Conservation (phyloP, 177 flowering plant species). For the Vitis hybrid region DNA sequence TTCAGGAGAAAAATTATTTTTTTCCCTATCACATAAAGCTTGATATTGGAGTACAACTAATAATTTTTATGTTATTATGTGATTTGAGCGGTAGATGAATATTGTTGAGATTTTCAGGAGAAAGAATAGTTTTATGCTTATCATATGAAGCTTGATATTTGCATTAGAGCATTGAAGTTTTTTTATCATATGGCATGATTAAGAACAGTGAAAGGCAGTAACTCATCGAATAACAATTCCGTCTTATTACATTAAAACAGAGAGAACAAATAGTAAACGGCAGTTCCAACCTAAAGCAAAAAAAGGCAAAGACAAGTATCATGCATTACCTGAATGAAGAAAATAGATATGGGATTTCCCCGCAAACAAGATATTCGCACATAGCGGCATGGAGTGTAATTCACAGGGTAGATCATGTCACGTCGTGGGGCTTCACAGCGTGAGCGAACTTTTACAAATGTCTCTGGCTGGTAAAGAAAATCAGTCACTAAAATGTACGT, state of each 20-base stretch:
- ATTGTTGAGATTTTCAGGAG: too few relatives aligned
- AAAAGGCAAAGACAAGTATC: conserved; percentile 1
- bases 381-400: conserved; percentile 89
- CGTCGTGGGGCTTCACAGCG: conserved; percentile 98
- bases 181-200: neutral
- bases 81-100: too few relatives aligned
- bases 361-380: conserved; percentile 92
- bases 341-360: conserved; percentile 90
- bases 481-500: neutral
- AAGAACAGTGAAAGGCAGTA: neutral
- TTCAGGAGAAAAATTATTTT: neutral
- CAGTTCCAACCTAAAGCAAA: neutral
- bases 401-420: conserved; percentile 86
- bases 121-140: too few relatives aligned
- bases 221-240: neutral
- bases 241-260: neutral
- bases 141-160: too few relatives aligned
- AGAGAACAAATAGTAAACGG: neutral
- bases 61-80: too few relatives aligned
- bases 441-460: conserved; percentile 87
- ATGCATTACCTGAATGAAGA: conserved; percentile 76
- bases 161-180: neutral
- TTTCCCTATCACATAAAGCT: neutral
- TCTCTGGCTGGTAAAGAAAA: conserved; percentile 71
- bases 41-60: neutral